Conservation (phyloP, 2,329 filamentous ascomycete species). For the Aspergillus latus region DNA sequence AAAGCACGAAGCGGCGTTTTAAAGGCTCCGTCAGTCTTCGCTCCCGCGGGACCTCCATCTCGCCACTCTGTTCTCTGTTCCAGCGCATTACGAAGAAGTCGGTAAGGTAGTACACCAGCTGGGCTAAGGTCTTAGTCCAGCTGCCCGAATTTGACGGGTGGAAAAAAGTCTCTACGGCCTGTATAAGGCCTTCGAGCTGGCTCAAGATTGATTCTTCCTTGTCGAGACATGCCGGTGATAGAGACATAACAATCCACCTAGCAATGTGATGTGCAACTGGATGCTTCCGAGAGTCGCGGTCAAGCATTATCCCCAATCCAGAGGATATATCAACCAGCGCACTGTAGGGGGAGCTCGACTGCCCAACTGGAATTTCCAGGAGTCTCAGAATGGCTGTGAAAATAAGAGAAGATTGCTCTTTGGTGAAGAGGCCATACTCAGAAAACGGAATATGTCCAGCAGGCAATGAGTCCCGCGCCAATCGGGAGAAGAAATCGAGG, state of each 20-base stretch:
- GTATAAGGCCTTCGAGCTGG: slow-evolving; percentile 84
- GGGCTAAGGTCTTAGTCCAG: slow-evolving; percentile 88
- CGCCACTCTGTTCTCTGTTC: slow-evolving; percentile 91
- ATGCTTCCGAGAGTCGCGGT: slow-evolving; percentile 91
- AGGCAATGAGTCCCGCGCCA: slow-evolving; percentile 78
- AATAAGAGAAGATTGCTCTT: slow-evolving; percentile 86
- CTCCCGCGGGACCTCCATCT: slow-evolving; percentile 80
- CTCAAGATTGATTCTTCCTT: slow-evolving; percentile 76
- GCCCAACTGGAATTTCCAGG: slow-evolving; percentile 93
- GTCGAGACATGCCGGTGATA: slow-evolving; percentile 80
- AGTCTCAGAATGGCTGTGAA: slow-evolving; percentile 88
- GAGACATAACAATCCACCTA: slow-evolving; percentile 85
- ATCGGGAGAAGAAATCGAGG: slow-evolving; percentile 82
- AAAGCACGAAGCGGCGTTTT: slow-evolving; percentile 84
- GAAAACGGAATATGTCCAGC: slow-evolving; percentile 75
- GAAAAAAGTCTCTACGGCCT: slow-evolving; percentile 97
- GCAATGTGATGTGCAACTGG: slow-evolving; percentile 90
- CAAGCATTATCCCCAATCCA: slow-evolving; percentile 80
- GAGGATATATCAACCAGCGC: slow-evolving; percentile 74
- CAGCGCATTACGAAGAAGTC: slow-evolving; percentile 97
- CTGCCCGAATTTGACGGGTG: slow-evolving; percentile 92
- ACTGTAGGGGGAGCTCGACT: slow-evolving; percentile 90
- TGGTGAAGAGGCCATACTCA: slow-evolving; percentile 86
- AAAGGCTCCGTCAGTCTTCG: slow-evolving; percentile 76
- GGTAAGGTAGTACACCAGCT: slow-evolving; percentile 86